phyloP scores from a whole-genome alignment of 108 stramenopile genomes.

The Aureococcus anophagefferens region DNA sequence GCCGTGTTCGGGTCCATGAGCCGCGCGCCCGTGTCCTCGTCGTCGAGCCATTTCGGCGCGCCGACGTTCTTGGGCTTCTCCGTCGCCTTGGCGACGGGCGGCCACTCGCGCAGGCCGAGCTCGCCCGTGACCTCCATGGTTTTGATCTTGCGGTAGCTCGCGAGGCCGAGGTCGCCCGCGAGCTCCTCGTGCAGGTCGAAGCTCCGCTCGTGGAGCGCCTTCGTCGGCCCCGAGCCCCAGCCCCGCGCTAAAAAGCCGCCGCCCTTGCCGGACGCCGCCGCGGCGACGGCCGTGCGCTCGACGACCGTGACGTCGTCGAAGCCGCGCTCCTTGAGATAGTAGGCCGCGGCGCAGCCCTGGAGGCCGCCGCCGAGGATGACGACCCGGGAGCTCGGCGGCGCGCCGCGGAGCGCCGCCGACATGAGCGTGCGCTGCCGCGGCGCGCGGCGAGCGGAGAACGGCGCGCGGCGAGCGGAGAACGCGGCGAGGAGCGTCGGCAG shows the following conservation, averaged over 20 bases:
- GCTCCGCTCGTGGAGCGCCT: conserved; percentile 37
- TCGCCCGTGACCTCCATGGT: conserved; percentile 12
- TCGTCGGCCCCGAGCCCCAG: conserved; percentile 18
- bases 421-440: no score
- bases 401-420: no score
- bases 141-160: conserved; percentile 18
- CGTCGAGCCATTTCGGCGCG: background rate
- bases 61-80: background rate
- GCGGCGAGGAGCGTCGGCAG: no score
- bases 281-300: conserved; percentile 56
- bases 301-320: conserved; percentile 48
- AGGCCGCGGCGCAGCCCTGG: conserved; percentile 62
- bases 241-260: conserved; percentile 77
- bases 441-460: no score
- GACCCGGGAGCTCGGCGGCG: no score
- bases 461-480: no score
- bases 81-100: background rate
- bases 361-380: conserved; percentile 65
- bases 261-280: conserved; percentile 76
- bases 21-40: background rate
- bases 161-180: conserved; percentile 41
- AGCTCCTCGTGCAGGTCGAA: conserved; percentile 73
- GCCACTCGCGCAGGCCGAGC: background rate
- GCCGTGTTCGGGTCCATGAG: conserved; percentile 22
- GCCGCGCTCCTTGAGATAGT: conserved; percentile 22